phyloP scores from a whole-genome alignment of 1,284 basidiomycete genomes.

The Sanghuangporus sanghuang region DNA sequence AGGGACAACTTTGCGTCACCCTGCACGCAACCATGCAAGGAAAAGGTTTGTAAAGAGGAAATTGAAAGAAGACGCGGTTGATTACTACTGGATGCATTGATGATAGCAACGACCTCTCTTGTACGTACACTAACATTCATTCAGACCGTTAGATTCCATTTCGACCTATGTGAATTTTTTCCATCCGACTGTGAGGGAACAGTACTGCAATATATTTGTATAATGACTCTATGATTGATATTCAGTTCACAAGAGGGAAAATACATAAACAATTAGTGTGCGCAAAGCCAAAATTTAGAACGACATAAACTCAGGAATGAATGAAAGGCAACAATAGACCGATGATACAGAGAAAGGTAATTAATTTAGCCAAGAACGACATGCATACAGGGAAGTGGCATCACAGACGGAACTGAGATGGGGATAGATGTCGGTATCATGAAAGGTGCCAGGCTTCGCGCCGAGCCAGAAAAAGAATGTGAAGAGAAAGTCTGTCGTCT shows the following conservation, averaged over 20 bases:
- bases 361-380: too few species aligned
- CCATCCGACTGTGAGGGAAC: not conserved
- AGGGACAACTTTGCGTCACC: too few species aligned
- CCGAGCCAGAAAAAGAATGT: not conserved
- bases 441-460: too few species aligned
- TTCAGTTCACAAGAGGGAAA: not conserved
- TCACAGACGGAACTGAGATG: not conserved
- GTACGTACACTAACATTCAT: too few species aligned
- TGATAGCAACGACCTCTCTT: too few species aligned
- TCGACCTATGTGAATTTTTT: not conserved
- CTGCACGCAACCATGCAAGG: too few species aligned
- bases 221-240: not conserved
- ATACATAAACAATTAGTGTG: not conserved
- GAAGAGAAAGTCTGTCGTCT: slow-evolving; percentile 1
- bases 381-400: not conserved
- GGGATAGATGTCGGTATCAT: not conserved
- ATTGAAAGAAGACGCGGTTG: not conserved
- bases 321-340: not conserved
- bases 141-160: not conserved
- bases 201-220: not conserved
- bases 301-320: not conserved
- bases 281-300: not conserved
- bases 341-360: not conserved
- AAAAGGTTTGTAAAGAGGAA: too few species aligned
- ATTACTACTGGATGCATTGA: not conserved